Evolutionary conservation across 2,329 filamentous ascomycete species (phyloP).

Genomic region (Colletotrichum caudatum): DNA sequence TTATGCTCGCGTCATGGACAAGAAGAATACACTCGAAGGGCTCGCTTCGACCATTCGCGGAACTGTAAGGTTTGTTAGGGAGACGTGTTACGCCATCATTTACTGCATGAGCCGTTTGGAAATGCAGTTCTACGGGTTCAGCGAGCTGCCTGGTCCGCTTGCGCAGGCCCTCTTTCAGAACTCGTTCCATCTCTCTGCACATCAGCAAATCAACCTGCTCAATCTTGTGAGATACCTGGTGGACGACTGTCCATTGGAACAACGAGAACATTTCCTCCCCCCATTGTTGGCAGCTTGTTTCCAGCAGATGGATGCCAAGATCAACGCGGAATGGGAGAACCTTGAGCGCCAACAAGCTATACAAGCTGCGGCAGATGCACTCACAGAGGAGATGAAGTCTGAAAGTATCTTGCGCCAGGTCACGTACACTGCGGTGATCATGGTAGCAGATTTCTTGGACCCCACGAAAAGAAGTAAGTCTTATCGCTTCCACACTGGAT

Average conservation of each 20-base stretch:
- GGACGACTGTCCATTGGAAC: slow-evolving; percentile 87
- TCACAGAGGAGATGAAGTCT: slow-evolving; percentile 97
- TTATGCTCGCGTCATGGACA: slow-evolving; percentile 89
- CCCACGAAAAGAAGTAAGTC: slow-evolving; percentile 73
- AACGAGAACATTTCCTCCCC: slow-evolving; percentile 84
- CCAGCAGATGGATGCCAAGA: slow-evolving; percentile 86
- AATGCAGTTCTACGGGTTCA: slow-evolving; percentile 89
- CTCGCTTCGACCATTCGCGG: slow-evolving; percentile 94
- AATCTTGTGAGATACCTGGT: slow-evolving; percentile 91
- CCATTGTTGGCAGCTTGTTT: slow-evolving; percentile 87
- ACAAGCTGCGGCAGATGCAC: slow-evolving; percentile 77
- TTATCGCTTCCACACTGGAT: not conserved
- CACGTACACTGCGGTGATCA: slow-evolving; percentile 90
- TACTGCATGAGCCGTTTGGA: slow-evolving; percentile 93
- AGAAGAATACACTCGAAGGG: slow-evolving; percentile 90
- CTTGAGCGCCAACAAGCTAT: slow-evolving; percentile 74
- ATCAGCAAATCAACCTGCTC: slow-evolving; percentile 93
- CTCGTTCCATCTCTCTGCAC: slow-evolving; percentile 84
- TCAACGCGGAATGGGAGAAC: slow-evolving; percentile 86
- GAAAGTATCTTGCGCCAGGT: slow-evolving; percentile 95
- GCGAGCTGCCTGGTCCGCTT: slow-evolving; percentile 83
- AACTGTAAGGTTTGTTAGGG: slow-evolving; percentile 87
- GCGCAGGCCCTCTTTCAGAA: slow-evolving; percentile 87
- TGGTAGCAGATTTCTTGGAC: slow-evolving; percentile 90
- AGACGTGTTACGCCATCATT: slow-evolving; percentile 93